Base-by-base conservation (phyloP, 192 early-diverging fungal genomes). In the Umbelopsis ramanniana region DNA sequence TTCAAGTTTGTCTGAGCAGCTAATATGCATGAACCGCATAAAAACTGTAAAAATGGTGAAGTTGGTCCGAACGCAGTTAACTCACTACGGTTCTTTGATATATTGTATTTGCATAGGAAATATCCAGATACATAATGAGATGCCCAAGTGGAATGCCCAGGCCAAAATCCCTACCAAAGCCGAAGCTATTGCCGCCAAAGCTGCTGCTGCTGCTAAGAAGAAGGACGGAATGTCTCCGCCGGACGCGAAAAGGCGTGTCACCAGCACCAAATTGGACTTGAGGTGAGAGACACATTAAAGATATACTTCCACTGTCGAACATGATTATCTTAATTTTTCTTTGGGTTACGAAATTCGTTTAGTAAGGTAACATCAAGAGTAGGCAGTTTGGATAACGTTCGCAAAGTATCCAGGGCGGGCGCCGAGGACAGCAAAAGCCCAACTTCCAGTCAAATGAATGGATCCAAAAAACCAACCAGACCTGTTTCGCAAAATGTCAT, bases 51-150 rank as follows among this genome's bases (percentile, higher is more conserved):
- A 50, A 17, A 66, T 40, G 21, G 63, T 6, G 11, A 43, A 11
- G 40, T 12, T 29, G 29, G 40, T 43, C 63, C 40, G 46, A 57
- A 2, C 52, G 6, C 19, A 29, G 33, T 37, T 37, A 63, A 63
- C 72, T n/a, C 47, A 37, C n/a, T 45, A 10, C 50, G 38, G 3
- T 29, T 24, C 43, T 53, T 19, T 37, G 40, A 37, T 63, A 67
- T 19, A 67, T 4, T 19, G 40, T n/a, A 46, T 46, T 52, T 21
- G 38, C 9, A 66, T 35, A 19, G 71, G 71, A n/a, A 37, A 67
- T 52, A 35, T 67, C 1, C 37, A 67, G 23, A 73, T 73, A 6
- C 48, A 67, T 54, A 57, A 73, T 53, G 72, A 73, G 35, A 67
- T 35, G 43, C 54, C 21, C 24, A 35, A 73, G 12, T 73, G 57